These are phyloP conservation scores for Xerophyta viscosa DNA, from an alignment of 106 monocot genomes.

Conservation along the genomic window DNA sequence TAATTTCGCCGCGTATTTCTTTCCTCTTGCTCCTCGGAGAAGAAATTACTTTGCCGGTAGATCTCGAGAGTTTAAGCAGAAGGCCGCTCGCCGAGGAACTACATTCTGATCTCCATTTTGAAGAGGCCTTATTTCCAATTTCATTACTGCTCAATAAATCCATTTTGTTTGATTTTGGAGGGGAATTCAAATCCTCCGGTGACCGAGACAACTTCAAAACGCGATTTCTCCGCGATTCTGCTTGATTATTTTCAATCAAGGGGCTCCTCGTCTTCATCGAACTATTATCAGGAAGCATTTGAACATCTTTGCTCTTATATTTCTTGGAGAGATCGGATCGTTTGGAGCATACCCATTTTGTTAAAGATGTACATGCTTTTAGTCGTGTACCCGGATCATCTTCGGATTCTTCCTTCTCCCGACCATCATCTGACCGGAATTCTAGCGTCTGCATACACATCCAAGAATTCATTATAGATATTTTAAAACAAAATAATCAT, in stretches of 20 bases:
- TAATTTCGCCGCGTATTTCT: conserved; percentile 1
- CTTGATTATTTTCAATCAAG: conserved; percentile 11
- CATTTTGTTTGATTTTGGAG: conserved; percentile 17
- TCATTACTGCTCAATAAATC: conserved; percentile 6
- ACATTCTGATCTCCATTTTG: conserved; percentile 8
- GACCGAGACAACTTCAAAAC: conserved; percentile 4
- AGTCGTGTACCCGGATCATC: conserved; percentile 15
- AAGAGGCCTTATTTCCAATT: neutral
- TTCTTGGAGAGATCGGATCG: conserved; percentile 39
- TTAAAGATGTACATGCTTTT: conserved; percentile 12
- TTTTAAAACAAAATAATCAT: too few relatives aligned
- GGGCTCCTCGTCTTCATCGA: neutral
- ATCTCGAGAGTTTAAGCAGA: conserved; percentile 16
- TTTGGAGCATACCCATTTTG: conserved; percentile 65
- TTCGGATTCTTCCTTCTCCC: conserved; percentile 12
- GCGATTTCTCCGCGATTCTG: conserved; percentile 1
- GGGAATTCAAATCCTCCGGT: conserved; percentile 3
- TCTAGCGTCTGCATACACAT: too few relatives aligned
- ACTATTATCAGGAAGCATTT: conserved; percentile 3
- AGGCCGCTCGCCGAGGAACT: conserved; percentile 2
- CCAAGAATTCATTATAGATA: too few relatives aligned
- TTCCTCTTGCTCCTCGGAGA: conserved; percentile 15
- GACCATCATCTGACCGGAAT: too few relatives aligned
- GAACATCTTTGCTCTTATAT: conserved; percentile 8
- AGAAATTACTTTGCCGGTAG: conserved; percentile 16